Conservation (phyloP, 257 asterid genomes). For the Solanum appendiculatum region DNA sequence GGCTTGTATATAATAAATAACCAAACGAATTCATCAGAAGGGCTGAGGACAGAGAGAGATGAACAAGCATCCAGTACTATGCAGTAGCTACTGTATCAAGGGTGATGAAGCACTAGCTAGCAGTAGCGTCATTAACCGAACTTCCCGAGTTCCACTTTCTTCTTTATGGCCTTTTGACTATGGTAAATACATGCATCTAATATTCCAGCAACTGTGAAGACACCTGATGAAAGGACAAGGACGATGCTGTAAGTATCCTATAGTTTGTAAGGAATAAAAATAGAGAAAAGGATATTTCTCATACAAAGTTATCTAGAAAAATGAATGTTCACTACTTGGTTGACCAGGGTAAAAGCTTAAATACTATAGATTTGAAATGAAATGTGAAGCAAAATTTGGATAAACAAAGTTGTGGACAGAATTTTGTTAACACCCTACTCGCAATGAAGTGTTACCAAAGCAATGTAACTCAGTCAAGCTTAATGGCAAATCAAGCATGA, state of each 20-base stretch:
- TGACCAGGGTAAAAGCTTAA: not conserved
- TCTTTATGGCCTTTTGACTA: slow-evolving; percentile 76
- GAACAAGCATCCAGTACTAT: not conserved
- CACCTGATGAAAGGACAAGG: slow-evolving; percentile 30
- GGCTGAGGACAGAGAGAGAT: not conserved
- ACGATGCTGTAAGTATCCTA: not conserved
- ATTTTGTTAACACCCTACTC: not conserved
- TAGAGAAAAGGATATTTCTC: not conserved
- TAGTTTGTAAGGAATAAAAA: not conserved
- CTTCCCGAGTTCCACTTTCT: slow-evolving; percentile 74
- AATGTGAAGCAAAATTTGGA: not conserved
- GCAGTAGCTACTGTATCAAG: not conserved
- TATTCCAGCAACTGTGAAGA: slow-evolving; percentile 90
- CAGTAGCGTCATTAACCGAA: slow-evolving; percentile 7
- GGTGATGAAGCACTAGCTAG: not conserved
- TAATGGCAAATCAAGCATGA: not conserved
- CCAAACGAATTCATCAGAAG: not conserved
- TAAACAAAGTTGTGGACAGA: not conserved
- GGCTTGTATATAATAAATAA: not conserved
- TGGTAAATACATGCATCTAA: slow-evolving; percentile 80
- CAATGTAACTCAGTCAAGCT: not conserved
- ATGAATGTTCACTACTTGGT: not conserved
- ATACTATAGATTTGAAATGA: not conserved
- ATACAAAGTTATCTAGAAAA: not conserved
- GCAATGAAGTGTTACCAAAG: not conserved